phyloP scores from a whole-genome alignment of 306 rosid species.

The Cucumis sativus region DNA sequence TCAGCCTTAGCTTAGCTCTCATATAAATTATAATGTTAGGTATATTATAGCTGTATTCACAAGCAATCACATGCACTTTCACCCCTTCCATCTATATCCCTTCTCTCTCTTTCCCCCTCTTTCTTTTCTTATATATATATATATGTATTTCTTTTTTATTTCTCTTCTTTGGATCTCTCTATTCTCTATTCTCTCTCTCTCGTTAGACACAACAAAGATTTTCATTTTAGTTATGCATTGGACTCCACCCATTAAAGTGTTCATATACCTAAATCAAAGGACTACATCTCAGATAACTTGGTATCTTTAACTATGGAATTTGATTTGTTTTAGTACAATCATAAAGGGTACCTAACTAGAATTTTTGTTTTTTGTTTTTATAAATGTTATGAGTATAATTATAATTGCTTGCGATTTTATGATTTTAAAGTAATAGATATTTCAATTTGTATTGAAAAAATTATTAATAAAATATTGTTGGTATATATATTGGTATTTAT shows the following conservation, averaged over 20 bases:
- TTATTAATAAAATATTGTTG: too few relatives aligned
- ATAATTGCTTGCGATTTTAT: too few relatives aligned
- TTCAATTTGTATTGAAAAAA: not conserved
- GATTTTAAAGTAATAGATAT: too few relatives aligned
- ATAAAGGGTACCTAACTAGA: too few relatives aligned
- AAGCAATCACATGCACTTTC: constrained; percentile 7
- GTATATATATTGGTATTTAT: too few relatives aligned
- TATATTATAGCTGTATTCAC: not conserved
- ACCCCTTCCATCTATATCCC: not conserved
- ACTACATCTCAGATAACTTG: too few relatives aligned
- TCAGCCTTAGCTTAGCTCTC: not conserved
- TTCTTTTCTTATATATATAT: too few relatives aligned
- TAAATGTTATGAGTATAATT: not conserved
- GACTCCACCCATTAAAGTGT: too few relatives aligned
- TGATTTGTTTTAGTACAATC: not conserved
- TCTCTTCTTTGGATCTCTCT: not conserved
- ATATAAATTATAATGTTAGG: not conserved
- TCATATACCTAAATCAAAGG: fast-evolving
- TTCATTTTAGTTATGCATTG: too few relatives aligned
- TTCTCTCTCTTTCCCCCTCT: not conserved
- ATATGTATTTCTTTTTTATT: not conserved
- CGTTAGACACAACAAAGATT: not conserved
- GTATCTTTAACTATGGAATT: not conserved
- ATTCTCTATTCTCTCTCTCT: not conserved
- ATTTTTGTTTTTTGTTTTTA: not conserved